Evolutionary conservation across 768 basidiomycete species (phyloP), one percentile per base, ranked within the genome.

Genomic region (Vararia minispora): DNA sequence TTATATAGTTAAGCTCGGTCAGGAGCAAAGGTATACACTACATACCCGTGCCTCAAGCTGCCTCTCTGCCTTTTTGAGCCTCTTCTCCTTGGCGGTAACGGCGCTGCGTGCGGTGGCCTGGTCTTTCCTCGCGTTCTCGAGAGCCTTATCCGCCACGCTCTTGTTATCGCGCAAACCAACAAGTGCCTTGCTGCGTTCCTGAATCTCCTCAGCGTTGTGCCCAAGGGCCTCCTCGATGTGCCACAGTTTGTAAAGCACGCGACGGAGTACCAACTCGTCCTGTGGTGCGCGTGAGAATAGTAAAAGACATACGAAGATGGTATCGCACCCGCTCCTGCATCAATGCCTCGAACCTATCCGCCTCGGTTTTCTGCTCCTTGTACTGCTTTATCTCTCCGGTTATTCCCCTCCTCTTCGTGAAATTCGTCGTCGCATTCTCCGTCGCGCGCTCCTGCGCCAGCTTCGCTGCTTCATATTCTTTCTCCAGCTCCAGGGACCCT

Each of bases 301-400:
- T 20, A 25, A 31, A 17, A 28, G 21, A 10, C 14, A 28, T 9
- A 27, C 37, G 45, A 13, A 38, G 17, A 16, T 6, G 24, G 17
- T 2, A 4, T 63, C 77, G 23, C 28, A 89, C 89, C 56, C 71
- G 65, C 49, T 91, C 79, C 38, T 81, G 64, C 50, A 74, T 73
- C 11, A 98, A 62, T 6, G 64, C 66, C 56, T 91, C 83, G 50
- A 92, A 97, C 29, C 82, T 68, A 47, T 88, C 85, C 4, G 91
- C 89, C 55, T 98, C 94, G 4, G 73, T 75, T 58, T 92, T 90
- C 62, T 98, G 95, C 55, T 97, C 91, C 63, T 89, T 90, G 62
- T 92, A 98, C 52, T 94, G 90, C 58, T 87, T 91, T 48, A 95
- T 91, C 58, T 99, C 95, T 6, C 86, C 86, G 1, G 89, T 73